A percentile compares a stretch with the other conserved stretches of the same genome.
These are phyloP conservation scores for Dissophora globulifera DNA, from an alignment of 192 early-diverging fungal species.

Conservation along the genomic window DNA sequence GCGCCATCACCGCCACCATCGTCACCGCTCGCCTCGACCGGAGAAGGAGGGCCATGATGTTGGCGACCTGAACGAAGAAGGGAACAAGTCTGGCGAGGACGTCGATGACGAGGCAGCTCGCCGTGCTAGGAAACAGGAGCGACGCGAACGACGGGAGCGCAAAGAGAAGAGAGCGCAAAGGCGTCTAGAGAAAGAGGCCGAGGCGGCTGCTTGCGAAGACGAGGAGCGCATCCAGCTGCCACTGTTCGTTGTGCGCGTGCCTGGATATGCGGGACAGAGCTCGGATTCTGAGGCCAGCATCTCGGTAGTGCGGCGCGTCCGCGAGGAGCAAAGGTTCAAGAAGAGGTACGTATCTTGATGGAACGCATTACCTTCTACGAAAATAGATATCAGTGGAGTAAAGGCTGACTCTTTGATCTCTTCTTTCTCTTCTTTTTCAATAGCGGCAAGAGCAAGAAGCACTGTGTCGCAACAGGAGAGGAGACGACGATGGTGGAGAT, in stretches of 20 bases:
- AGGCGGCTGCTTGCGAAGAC: not conserved
- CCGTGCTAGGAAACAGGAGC: conserved; percentile 15
- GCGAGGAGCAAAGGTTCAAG: conserved; percentile 13
- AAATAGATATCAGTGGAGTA: too few species aligned
- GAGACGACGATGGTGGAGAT: conserved; percentile 28
- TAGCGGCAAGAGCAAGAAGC: conserved; percentile 26
- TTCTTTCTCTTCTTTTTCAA: too few species aligned
- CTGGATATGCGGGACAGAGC: conserved; percentile 39
- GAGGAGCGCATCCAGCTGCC: conserved; percentile 31
- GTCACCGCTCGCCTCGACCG: conserved; percentile 30
- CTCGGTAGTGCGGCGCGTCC: conserved; percentile 35
- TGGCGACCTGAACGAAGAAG: not conserved
- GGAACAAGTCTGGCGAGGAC: not conserved
- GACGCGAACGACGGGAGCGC: conserved; percentile 26
- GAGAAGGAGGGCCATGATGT: conserved; percentile 8
- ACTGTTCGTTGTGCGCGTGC: conserved; percentile 23
- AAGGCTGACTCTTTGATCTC: too few species aligned
- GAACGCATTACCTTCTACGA: too few species aligned
- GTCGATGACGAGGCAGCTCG: conserved; percentile 24
- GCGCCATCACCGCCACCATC: conserved; percentile 19
- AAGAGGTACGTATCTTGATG: conserved; percentile 27
- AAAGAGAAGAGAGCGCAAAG: conserved; percentile 33
- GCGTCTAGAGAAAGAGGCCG: conserved; percentile 19
- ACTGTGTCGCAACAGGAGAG: conserved; percentile 10
- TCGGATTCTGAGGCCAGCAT: conserved; percentile 48